These are phyloP conservation scores for Albifimbria verrucaria DNA, from an alignment of 2,329 filamentous ascomycete species.

Conservation along the genomic window DNA sequence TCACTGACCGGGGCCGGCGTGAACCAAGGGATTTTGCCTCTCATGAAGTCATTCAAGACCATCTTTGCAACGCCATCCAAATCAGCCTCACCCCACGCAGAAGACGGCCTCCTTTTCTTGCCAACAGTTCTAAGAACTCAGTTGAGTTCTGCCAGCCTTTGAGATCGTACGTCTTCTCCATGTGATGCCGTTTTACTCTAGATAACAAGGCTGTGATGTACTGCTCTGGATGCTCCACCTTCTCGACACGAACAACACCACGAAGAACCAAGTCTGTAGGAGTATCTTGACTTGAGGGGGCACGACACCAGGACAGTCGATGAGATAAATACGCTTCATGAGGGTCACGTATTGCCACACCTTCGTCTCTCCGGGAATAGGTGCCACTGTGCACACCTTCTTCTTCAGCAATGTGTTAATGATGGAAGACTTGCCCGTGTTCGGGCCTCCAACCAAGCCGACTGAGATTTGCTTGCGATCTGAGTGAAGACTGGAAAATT, in stretches of 20 bases:
- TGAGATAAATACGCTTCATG: conserved; percentile 86
- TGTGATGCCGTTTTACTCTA: conserved; percentile 79
- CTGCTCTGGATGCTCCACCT: conserved; percentile 93
- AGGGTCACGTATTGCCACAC: conserved; percentile 97
- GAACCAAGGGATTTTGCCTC: conserved; percentile 96
- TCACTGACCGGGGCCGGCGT: conserved; percentile 68
- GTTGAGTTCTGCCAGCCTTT: conserved; percentile 73
- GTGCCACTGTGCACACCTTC: conserved; percentile 89
- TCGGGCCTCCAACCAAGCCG: conserved; percentile 75
- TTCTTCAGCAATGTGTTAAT: conserved; percentile 96
- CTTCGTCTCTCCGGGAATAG: conserved; percentile 95
- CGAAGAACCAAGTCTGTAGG: conserved; percentile 85
- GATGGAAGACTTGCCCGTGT: conserved; percentile 93
- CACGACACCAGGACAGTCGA: conserved; percentile 95
- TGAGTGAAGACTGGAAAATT: conserved; percentile 87
- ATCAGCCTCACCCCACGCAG: conserved; percentile 94
- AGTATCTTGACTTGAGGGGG: conserved; percentile 78
- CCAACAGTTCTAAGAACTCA: conserved; percentile 82
- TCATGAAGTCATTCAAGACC: conserved; percentile 92
- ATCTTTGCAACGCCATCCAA: conserved; percentile 94
- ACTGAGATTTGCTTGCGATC: conserved; percentile 94
- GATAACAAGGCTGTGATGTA: conserved; percentile 83
- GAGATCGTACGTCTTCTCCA: conserved; percentile 90
- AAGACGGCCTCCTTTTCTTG: conserved; percentile 80
- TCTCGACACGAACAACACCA: conserved; percentile 91